Conservation (phyloP, 768 basidiomycete species). For the Termitomyces eurrhizus region DNA sequence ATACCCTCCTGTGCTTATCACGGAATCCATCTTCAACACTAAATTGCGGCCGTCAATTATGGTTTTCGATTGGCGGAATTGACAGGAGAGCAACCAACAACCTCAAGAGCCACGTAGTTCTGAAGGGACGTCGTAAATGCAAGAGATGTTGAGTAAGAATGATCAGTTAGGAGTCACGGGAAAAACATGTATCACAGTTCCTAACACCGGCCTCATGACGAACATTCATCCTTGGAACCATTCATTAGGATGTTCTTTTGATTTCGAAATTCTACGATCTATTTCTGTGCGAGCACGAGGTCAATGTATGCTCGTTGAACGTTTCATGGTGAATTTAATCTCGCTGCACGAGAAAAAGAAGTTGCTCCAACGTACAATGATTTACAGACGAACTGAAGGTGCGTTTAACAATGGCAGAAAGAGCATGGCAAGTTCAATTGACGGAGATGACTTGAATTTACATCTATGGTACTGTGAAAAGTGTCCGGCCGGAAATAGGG, state of each 20-base stretch:
- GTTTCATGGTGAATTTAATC: not conserved
- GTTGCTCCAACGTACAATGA: not conserved
- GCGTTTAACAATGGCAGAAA: not conserved
- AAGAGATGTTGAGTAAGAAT: not conserved
- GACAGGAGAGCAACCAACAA: not conserved
- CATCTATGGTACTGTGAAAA: not conserved
- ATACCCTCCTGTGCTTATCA: not conserved
- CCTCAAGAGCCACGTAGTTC: not conserved
- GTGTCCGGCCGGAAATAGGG: not conserved
- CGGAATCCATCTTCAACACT: not conserved
- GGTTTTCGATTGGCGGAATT: not conserved
- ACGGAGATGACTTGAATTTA: not conserved
- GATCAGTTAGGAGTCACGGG: not conserved
- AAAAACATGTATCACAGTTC: not conserved
- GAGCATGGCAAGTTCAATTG: not conserved
- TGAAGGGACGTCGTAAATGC: not conserved
- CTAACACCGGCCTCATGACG: not conserved
- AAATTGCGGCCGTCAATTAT: not conserved
- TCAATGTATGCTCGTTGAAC: not conserved
- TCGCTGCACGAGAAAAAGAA: not conserved
- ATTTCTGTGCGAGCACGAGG: not conserved
- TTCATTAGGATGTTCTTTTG: not conserved
- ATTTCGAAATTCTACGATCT: too few species aligned
- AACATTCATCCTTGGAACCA: not conserved
- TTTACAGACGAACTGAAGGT: not conserved